Percentiles rank a stretch among this genome's conserved stretches.
phyloP scores from a whole-genome alignment of 1,284 basidiomycete genomes.

The Marasmius sp. region DNA sequence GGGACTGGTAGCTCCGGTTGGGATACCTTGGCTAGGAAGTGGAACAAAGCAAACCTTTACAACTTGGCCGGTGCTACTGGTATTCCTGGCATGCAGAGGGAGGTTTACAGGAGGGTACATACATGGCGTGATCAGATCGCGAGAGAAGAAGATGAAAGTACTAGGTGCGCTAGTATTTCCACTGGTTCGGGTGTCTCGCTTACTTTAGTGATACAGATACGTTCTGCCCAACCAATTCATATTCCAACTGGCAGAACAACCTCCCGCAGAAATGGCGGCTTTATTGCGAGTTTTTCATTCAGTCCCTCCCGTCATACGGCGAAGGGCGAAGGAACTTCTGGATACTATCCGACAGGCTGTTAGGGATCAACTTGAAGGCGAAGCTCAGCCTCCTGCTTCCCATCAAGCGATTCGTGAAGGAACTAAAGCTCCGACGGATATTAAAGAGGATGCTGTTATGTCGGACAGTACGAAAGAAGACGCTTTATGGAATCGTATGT shows the following conservation, averaged over 20 bases:
- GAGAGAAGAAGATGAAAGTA: conserved; percentile 86
- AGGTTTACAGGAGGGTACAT: conserved; percentile 78
- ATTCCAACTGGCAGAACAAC: conserved; percentile 66
- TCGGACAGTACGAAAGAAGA: neutral
- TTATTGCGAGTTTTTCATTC: conserved; percentile 56
- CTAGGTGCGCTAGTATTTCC: conserved; percentile 49
- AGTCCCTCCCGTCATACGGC: conserved; percentile 60
- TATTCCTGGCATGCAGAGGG: conserved; percentile 41
- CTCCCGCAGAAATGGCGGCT: conserved; percentile 59
- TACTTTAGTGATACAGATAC: conserved; percentile 43
- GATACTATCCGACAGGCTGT: conserved; percentile 56
- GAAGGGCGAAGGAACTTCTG: conserved; percentile 61
- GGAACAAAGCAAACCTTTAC: conserved; percentile 64
- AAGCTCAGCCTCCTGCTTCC: neutral
- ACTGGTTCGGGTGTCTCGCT: conserved; percentile 9
- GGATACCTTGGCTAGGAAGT: conserved; percentile 75
- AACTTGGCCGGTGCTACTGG: conserved; percentile 34
- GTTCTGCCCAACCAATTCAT: conserved; percentile 74
- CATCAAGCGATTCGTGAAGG: neutral
- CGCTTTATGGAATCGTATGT: neutral
- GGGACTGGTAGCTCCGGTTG: conserved; percentile 75
- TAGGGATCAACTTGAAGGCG: conserved; percentile 25
- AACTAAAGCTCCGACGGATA: neutral
- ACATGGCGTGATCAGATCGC: conserved; percentile 85
- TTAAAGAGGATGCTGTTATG: neutral